These are phyloP conservation scores for Epichloe gansuensis DNA, from an alignment of 2,329 filamentous ascomycete species.

Conservation along the genomic window DNA sequence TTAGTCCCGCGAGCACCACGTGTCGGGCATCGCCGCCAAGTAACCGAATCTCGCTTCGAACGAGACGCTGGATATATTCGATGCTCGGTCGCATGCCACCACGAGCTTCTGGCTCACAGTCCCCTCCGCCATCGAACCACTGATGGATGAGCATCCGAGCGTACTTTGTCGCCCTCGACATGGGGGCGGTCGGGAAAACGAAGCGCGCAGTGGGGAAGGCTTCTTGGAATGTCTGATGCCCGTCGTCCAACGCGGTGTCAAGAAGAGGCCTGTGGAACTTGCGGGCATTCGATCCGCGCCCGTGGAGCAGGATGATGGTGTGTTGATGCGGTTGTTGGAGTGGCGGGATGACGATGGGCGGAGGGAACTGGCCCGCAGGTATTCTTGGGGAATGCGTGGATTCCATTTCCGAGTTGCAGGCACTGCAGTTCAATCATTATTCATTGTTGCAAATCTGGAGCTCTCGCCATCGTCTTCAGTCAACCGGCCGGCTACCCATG, in stretches of 20 bases:
- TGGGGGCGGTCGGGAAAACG: conserved; percentile 37
- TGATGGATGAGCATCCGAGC: conserved; percentile 21
- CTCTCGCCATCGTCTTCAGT: no score
- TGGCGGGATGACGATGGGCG: conserved; percentile 12
- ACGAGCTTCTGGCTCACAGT: conserved; percentile 20
- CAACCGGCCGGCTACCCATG: no score
- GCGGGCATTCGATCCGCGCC: conserved; percentile 30
- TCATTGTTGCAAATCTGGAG: no score
- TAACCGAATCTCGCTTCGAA: conserved; percentile 23
- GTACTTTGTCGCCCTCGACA: conserved; percentile 20
- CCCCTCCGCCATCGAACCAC: conserved; percentile 25
- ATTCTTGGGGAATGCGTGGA: neutral
- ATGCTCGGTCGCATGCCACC: conserved; percentile 29
- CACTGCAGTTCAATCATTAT: no score
- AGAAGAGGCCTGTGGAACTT: conserved; percentile 30
- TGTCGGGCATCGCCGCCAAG: conserved; percentile 23
- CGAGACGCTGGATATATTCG: conserved; percentile 24
- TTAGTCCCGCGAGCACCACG: conserved; percentile 37
- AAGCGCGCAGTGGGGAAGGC: conserved; percentile 32
- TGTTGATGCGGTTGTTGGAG: conserved; percentile 22
- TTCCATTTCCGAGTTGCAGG: neutral
- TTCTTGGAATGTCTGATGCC: conserved; percentile 15
- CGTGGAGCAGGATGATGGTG: conserved; percentile 37
- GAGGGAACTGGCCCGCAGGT: conserved; percentile 14
- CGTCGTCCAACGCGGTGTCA: conserved; percentile 10